A percentile compares a stretch with the other conserved stretches of the same genome.
phyloP scores from a whole-genome alignment of 805 yeast genomes.

The Priceomyces medius region DNA sequence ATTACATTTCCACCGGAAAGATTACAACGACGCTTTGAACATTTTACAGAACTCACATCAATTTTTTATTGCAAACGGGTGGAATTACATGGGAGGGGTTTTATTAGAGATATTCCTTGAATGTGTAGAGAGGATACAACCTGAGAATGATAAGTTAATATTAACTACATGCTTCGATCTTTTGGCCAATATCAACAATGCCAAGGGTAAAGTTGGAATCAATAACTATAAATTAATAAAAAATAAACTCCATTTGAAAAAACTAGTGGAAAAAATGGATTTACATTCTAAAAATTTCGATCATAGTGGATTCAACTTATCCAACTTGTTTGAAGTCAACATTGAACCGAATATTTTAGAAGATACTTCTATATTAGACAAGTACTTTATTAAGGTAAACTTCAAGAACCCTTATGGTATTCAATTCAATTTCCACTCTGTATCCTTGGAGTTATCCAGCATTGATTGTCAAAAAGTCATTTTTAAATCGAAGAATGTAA shows the following conservation, averaged over 20 bases:
- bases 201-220: slow-evolving; percentile 19
- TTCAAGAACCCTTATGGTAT: slow-evolving; percentile 30
- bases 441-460: slow-evolving; percentile 20
- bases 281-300: slow-evolving; percentile 17
- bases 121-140: slow-evolving; percentile 52
- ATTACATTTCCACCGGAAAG: slow-evolving; percentile 55
- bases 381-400: slow-evolving; percentile 34
- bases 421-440: slow-evolving; percentile 18
- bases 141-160: slow-evolving; percentile 26
- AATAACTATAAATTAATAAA: slow-evolving; percentile 26
- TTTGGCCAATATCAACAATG: slow-evolving; percentile 28
- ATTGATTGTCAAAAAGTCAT: slow-evolving; percentile 9
- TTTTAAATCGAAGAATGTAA: slow-evolving; percentile 11
- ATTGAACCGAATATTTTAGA: slow-evolving; percentile 39
- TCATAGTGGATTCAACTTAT: slow-evolving; percentile 28
- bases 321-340: slow-evolving; percentile 33
- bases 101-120: slow-evolving; percentile 65
- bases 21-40: slow-evolving; percentile 59
- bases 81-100: slow-evolving; percentile 70
- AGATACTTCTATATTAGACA: slow-evolving; percentile 26
- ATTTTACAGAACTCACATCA: slow-evolving; percentile 69
- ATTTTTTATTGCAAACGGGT: slow-evolving; percentile 65
- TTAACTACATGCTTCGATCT: slow-evolving; percentile 41
- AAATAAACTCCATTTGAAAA: slow-evolving; percentile 13
- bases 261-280: slow-evolving; percentile 18